Percentiles rank a stretch among this genome's conserved stretches.
phyloP scores from a whole-genome alignment of 768 basidiomycete genomes.

The Agrocybe chaxingu region DNA sequence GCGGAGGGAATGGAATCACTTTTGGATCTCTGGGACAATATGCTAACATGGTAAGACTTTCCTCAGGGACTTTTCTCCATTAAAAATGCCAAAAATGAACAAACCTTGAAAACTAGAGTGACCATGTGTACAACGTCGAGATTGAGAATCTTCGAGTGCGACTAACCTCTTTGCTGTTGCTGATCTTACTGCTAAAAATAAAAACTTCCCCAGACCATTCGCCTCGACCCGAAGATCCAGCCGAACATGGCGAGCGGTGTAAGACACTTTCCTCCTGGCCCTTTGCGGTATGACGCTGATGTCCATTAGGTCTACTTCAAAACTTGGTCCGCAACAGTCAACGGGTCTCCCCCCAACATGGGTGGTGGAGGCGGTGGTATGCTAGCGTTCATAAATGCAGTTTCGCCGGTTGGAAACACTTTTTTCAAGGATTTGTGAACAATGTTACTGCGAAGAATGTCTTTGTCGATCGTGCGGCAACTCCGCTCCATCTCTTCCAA shows the following conservation, averaged over 20 bases:
- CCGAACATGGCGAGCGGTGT: conserved; percentile 57
- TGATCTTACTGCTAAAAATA: background rate
- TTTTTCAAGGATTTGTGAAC: conserved; percentile 35
- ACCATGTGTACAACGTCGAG: conserved; percentile 49
- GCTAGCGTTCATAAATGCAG: conserved; percentile 4
- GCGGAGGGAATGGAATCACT: conserved; percentile 59
- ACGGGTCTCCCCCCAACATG: conserved; percentile 52
- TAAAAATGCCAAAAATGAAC: background rate
- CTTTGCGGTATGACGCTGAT: background rate
- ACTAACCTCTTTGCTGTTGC: background rate
- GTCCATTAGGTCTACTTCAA: conserved; percentile 49
- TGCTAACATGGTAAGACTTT: conserved; percentile 37
- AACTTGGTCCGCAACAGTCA: conserved; percentile 49
- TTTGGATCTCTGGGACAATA: conserved; percentile 62
- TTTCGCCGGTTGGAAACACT: conserved; percentile 1
- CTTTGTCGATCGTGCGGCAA: conserved; percentile 41
- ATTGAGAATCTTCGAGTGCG: conserved; percentile 45
- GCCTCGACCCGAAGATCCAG: conserved; percentile 45
- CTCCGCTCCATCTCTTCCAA: conserved; percentile 47
- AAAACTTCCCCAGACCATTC: conserved; percentile 32
- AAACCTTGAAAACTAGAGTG: conserved; percentile 32
- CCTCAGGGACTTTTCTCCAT: background rate
- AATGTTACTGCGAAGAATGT: conserved; percentile 43
- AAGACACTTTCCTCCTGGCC: conserved; percentile 5
- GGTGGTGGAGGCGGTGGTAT: conserved; percentile 52